A percentile compares a stretch with the other conserved stretches of the same genome.
phyloP scores from a whole-genome alignment of 2,329 filamentous ascomycete species.

The Cladosporium sphaerospermum region DNA sequence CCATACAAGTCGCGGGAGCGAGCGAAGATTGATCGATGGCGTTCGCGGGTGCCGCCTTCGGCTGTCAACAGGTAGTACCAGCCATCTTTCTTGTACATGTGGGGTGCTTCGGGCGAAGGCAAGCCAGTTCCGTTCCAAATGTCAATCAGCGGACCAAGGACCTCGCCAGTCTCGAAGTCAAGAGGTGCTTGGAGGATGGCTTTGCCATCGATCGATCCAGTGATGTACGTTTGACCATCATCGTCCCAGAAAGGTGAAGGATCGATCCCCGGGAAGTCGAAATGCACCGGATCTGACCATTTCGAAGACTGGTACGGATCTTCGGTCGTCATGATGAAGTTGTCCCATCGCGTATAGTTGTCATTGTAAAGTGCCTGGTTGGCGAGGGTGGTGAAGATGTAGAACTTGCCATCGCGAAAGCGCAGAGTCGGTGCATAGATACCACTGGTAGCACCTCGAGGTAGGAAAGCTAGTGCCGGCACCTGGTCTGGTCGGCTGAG shows the following conservation, averaged over 20 bases:
- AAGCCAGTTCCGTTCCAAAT: constrained; percentile 34
- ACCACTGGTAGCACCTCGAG: constrained; percentile 33
- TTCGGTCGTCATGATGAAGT: constrained; percentile 40
- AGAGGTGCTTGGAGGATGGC: constrained; percentile 29
- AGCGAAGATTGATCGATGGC: constrained; percentile 33
- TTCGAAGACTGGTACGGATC: constrained; percentile 37
- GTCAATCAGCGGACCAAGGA: constrained; percentile 22
- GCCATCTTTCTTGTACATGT: constrained; percentile 32
- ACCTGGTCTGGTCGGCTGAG: constrained; percentile 33
- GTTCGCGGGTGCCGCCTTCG: constrained; percentile 35
- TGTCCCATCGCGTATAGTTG: constrained; percentile 34
- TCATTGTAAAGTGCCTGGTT: constrained; percentile 21
- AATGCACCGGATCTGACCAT: constrained; percentile 46
- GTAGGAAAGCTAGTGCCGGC: constrained; percentile 28
- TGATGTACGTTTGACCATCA: constrained; percentile 48
- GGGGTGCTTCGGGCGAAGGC: constrained; percentile 30
- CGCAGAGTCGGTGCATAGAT: constrained; percentile 38
- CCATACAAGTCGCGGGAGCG: constrained; percentile 33
- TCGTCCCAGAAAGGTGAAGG: constrained; percentile 52
- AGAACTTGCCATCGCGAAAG: constrained; percentile 35
- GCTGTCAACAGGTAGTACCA: constrained; percentile 32
- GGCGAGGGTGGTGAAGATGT: constrained; percentile 30
- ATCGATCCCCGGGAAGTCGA: constrained; percentile 45
- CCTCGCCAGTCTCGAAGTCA: constrained; percentile 30
- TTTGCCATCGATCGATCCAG: constrained; percentile 19